Conservation (phyloP, 441 rosid genomes). For the Omphalea diandra region DNA sequence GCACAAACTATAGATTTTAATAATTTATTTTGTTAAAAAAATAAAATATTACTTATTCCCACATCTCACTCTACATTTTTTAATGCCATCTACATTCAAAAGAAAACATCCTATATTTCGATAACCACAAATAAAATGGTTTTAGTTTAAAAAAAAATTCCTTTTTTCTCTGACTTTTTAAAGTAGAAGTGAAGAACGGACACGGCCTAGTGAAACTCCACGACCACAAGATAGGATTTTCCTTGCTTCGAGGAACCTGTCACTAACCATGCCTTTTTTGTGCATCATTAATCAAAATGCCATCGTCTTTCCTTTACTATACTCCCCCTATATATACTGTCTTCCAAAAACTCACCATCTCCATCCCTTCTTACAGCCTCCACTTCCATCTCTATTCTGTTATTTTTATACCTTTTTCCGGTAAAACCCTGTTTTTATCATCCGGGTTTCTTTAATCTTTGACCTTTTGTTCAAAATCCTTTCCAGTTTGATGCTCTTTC, state of each 20-base stretch:
- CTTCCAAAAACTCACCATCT: background rate
- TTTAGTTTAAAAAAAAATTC: too few relatives aligned
- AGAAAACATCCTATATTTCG: too few relatives aligned
- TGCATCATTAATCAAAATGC: background rate
- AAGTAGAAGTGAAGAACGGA: too few relatives aligned
- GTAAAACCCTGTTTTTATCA: background rate
- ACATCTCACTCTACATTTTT: too few relatives aligned
- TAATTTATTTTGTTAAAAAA: too few relatives aligned
- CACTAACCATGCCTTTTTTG: background rate
- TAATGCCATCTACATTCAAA: too few relatives aligned
- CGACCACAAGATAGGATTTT: background rate
- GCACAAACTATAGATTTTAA: too few relatives aligned
- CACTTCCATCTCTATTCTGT: background rate
- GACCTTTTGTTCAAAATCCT: background rate
- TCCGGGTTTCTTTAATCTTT: background rate
- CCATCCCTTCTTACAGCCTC: background rate
- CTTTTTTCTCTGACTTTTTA: too few relatives aligned
- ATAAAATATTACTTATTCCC: too few relatives aligned
- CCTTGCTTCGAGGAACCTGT: constrained; percentile 11
- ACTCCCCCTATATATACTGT: constrained; percentile 1
- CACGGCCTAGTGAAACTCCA: background rate
- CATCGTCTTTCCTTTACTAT: too few relatives aligned
- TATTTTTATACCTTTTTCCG: background rate
- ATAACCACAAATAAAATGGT: too few relatives aligned
- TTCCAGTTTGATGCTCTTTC: background rate